Evolutionary conservation across 768 basidiomycete species (phyloP).

Genomic region (Amanita rubescens): DNA sequence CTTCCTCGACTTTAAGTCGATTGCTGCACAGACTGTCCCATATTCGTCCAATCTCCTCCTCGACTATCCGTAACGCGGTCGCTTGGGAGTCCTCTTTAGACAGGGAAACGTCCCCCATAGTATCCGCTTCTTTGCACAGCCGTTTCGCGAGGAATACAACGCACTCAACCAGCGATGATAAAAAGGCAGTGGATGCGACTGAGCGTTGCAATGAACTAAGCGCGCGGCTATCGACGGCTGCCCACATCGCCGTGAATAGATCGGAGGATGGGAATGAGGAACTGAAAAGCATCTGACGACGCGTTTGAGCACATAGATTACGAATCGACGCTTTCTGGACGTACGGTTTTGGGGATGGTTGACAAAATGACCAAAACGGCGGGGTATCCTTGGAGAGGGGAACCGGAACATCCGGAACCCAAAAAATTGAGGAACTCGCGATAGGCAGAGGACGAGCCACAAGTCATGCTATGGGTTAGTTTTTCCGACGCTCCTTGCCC

Average conservation of each 20-base stretch:
- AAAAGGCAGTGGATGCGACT: conserved; percentile 54
- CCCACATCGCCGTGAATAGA: conserved; percentile 78
- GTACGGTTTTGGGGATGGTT: conserved; percentile 64
- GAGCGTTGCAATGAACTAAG: conserved; percentile 50
- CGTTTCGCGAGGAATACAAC: conserved; percentile 48
- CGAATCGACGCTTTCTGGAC: conserved; percentile 14
- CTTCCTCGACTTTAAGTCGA: conserved; percentile 40
- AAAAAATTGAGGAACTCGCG: conserved; percentile 75
- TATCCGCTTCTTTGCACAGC: not conserved
- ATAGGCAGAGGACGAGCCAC: conserved; percentile 41
- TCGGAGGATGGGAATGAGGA: conserved; percentile 29
- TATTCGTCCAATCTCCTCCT: conserved; percentile 35
- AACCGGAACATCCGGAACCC: conserved; percentile 68
- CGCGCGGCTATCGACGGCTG: conserved; percentile 63
- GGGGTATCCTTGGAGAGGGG: conserved; percentile 76
- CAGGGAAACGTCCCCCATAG: not conserved
- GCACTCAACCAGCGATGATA: conserved; percentile 66
- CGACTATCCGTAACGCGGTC: conserved; percentile 26
- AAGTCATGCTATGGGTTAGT: not conserved
- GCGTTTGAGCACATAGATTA: not conserved
- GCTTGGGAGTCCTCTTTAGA: not conserved
- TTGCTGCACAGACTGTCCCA: conserved; percentile 41
- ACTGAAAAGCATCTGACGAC: not conserved
- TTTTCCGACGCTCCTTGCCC: not conserved
- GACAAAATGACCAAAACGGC: conserved; percentile 74